These are phyloP conservation scores for Backusella macrospora DNA, from an alignment of 192 early-diverging fungal genomes.

Conservation along the genomic window DNA sequence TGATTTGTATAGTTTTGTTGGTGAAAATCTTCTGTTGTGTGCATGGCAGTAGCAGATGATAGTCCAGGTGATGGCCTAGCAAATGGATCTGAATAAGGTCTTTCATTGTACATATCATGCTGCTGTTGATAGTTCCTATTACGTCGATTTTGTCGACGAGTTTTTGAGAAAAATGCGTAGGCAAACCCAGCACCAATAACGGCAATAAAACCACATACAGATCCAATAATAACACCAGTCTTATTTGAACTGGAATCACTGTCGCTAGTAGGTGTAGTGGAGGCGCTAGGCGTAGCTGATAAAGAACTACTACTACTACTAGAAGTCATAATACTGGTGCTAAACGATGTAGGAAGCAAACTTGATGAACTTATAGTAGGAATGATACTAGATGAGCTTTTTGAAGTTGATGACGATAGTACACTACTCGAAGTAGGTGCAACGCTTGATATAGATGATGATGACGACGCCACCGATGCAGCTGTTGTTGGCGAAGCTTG, in stretches of 20 bases:
- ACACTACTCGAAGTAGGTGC: neutral
- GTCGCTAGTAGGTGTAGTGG: neutral
- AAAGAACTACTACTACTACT: neutral
- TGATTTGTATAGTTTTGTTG: neutral
- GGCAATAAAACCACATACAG: conserved; percentile 40
- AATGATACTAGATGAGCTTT: neutral
- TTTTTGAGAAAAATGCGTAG: conserved; percentile 45
- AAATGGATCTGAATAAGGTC: neutral
- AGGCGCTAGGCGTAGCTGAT: neutral
- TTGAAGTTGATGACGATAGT: conserved; percentile 8
- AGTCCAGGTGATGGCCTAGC: neutral
- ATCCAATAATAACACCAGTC: conserved; percentile 41
- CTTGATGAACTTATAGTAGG: conserved; percentile 2
- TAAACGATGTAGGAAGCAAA: neutral
- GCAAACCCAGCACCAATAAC: conserved; percentile 42
- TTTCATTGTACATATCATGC: neutral
- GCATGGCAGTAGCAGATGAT: neutral
- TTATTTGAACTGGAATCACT: conserved; percentile 22
- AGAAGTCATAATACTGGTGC: neutral
- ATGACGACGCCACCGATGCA: neutral
- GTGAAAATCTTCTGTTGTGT: neutral
- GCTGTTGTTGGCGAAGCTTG: neutral
- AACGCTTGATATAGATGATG: neutral
- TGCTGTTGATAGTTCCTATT: conserved; percentile 25
- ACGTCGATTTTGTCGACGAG: conserved; percentile 34